Base-by-base conservation (phyloP, 2,329 filamentous ascomycete genomes). In the Penicillium nordicum region DNA sequence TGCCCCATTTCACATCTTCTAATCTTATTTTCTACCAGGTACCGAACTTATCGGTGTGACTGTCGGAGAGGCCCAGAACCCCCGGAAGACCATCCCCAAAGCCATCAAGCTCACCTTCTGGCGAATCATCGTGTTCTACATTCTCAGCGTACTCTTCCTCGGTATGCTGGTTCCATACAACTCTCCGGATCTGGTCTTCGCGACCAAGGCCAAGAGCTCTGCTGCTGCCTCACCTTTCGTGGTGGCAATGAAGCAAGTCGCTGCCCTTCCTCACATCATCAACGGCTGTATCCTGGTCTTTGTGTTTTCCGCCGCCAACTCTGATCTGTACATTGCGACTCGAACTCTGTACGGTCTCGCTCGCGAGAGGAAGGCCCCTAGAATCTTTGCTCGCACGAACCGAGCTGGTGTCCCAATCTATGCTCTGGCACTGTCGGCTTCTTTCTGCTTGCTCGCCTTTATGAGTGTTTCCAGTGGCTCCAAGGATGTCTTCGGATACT, bases 71-170 rank as follows among this genome's bases (percentile, higher is more conserved):
- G 82, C 87, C 1, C 83, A 87, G 63, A 86, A 88, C 58, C 87
- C 88, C 0, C 82, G 87, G 10, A 75, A 75, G 23, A 82, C 85
- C 37, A 84, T 93, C 73, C 88, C 88, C 0, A 83, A 82, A 23
- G 89, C 88, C 1, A 90, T 86, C 72, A 89, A 89, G 57, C 84
- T 86, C 51, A 86, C 90, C 1, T 90, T 90, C 70, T 89, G 87
- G 72, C 86, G 89, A 11, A 78, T 92, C 37, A 84, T 85, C 0
- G 75, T 83, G 16, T 92, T 92, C 72, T 92, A 90, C 73, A 82
- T 89, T 32, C 80, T 88, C 3, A 87, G 88, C 1, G 84, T 87
- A 0, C 79, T 92, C 3, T 83, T 81, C 18, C 84, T 89, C 4
- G 87, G 88, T 5, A 85, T 90, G 48, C 70, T 90, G 18, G 81